Evolutionary conservation across 257 asterid species (phyloP), one percentile per base, ranked within the genome.

Genomic region (Plantago ovata): DNA sequence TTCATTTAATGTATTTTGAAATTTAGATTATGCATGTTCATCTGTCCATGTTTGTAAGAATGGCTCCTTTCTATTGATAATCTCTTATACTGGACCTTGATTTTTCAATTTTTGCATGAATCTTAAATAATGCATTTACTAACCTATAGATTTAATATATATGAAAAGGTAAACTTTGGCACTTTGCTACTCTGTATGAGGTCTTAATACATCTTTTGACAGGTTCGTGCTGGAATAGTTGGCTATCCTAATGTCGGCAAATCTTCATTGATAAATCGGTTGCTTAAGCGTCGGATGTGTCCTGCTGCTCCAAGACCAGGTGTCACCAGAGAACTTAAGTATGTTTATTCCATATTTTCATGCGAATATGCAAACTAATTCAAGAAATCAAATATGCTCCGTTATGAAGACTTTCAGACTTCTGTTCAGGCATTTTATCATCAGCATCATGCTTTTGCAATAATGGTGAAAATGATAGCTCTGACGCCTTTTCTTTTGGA

Each of bases 271-370:
- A 86, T 92, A 77, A 92, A 92, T 71, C 94, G 98, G 32, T 65
- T 92, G 84, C 86, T 85, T 57, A 92, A 88, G 77, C 97, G 95
- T 54, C 86, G 98, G 50, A 88, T 85, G 95, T 88, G 98, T 76
- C 77, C 94, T 53, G 97, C 98, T 47, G 97, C 98, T 76, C 95
- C 95, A 72, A 86, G 98, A 66, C 98, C 97, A 44, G 98, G 98
- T 73, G 95, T 92, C 70, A 92, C 98, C 1, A 76, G 98, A 78
- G 91, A 66, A 73, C 75, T 92, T 46, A 86, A 86, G 98, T 92
- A 86, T 61, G 94, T 62, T 43, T 39, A 36, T 15, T 53, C 46
- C 41, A 59, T 65, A 15, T 36, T 33, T 36, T 63, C 39, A 46
- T 38, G 59, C 16, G 38, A 59, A 6, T 44, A 18, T 61, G 57